These are phyloP conservation scores for Vanderwaltozyma polyspora DNA, from an alignment of 805 yeast species.

Conservation along the genomic window DNA sequence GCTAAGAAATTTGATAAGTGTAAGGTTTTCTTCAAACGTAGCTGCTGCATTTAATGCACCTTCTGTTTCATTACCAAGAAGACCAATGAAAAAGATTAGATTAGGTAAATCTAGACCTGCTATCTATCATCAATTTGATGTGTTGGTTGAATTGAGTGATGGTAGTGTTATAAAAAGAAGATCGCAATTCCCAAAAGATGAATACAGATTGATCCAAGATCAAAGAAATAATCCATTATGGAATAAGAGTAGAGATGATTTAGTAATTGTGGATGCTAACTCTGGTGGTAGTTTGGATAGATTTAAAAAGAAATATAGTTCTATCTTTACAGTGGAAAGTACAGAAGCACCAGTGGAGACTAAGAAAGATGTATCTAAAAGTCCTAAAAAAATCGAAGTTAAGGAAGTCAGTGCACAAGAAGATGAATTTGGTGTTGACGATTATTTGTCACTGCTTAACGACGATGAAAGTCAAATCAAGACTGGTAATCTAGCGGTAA, in stretches of 20 bases:
- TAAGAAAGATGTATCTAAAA: constrained; percentile 3
- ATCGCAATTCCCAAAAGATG: constrained; percentile 81
- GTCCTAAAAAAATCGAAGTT: background rate
- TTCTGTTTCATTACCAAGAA: no score
- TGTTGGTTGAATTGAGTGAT: constrained; percentile 81
- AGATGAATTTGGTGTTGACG: constrained; percentile 20
- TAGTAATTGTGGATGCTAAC: constrained; percentile 63
- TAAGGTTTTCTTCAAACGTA: constrained; percentile 2
- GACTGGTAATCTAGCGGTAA: constrained; percentile 24
- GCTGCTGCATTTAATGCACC: constrained; percentile 15
- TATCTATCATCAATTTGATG: constrained; percentile 81
- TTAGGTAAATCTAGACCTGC: constrained; percentile 90
- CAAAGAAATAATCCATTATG: constrained; percentile 79
- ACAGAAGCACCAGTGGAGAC: constrained; percentile 3
- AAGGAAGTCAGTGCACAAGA: background rate
- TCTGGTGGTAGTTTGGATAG: constrained; percentile 72
- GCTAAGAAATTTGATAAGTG: constrained; percentile 1
- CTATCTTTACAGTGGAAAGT: constrained; percentile 33
- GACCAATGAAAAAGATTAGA: constrained; percentile 59
- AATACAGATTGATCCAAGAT: constrained; percentile 75
- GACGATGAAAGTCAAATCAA: constrained; percentile 23
- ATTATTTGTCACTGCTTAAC: constrained; percentile 23
- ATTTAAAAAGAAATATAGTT: constrained; percentile 53
- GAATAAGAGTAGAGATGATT: constrained; percentile 79
- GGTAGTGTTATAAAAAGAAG: constrained; percentile 81